Evolutionary conservation across 2,329 filamentous ascomycete genomes (phyloP).

Genomic region (Arthrinium puccinioides): DNA sequence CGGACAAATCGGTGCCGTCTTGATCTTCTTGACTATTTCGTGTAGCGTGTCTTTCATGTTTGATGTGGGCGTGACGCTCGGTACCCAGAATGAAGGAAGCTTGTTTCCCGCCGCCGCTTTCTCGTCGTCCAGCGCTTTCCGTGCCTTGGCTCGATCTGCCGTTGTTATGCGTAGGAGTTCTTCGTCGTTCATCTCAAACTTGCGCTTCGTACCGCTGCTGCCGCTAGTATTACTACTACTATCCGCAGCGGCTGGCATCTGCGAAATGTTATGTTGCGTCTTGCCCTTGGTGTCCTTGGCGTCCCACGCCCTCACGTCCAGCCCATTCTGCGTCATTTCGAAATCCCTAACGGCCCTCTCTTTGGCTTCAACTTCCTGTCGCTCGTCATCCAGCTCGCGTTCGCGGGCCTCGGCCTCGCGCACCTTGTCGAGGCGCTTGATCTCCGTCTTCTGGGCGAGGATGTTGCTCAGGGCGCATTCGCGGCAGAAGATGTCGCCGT

Average conservation of each 20-base stretch:
- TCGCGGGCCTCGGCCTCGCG: constrained; percentile 56
- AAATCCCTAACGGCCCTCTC: constrained; percentile 72
- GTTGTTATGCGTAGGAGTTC: constrained; percentile 64
- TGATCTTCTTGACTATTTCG: constrained; percentile 51
- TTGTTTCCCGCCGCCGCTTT: constrained; percentile 62
- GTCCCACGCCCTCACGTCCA: constrained; percentile 30
- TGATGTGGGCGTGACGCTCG: constrained; percentile 67
- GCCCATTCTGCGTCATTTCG: constrained; percentile 73
- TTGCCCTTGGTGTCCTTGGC: constrained; percentile 16
- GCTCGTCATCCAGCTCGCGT: constrained; percentile 48
- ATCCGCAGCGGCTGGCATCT: constrained; percentile 10
- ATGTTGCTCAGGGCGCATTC: constrained; percentile 91
- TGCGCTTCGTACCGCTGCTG: constrained; percentile 54
- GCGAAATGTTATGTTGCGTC: neutral
- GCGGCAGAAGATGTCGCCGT: constrained; percentile 88
- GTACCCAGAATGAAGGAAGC: constrained; percentile 89
- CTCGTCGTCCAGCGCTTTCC: constrained; percentile 54
- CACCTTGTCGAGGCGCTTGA: constrained; percentile 69
- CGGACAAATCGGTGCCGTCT: constrained; percentile 68
- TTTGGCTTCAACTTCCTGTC: constrained; percentile 62
- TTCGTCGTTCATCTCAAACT: constrained; percentile 72
- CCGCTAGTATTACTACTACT: constrained; percentile 20
- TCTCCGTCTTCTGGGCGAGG: constrained; percentile 85
- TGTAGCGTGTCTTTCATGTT: constrained; percentile 51
- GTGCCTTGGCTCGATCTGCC: constrained; percentile 63